Percentiles rank a stretch among this genome's conserved stretches.
Evolutionary conservation across 164 flowering plant species (phyloP).

Genomic region (Liriodendron chinense): DNA sequence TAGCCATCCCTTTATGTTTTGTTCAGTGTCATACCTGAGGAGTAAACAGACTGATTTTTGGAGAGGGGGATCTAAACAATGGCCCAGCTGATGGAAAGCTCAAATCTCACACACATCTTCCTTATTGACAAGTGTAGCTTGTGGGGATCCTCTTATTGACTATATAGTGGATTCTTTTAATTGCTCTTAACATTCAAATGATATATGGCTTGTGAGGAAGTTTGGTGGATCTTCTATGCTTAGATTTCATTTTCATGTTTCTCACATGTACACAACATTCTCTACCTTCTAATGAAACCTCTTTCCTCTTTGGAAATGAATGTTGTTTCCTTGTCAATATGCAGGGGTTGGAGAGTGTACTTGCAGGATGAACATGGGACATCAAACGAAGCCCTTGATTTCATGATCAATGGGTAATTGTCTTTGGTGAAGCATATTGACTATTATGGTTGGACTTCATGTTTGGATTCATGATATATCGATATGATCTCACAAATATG

Average conservation of each 20-base stretch:
- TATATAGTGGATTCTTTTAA: too few relatives aligned
- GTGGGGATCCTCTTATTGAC: too few relatives aligned
- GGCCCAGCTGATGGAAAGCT: background rate
- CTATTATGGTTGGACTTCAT: slow-evolving; percentile 1
- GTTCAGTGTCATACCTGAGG: too few relatives aligned
- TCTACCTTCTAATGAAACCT: background rate
- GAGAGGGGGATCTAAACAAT: background rate
- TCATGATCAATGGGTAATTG: slow-evolving; percentile 60
- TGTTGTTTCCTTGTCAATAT: slow-evolving; percentile 1
- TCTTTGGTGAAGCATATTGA: background rate
- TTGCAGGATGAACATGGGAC: slow-evolving; percentile 88
- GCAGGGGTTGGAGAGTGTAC: slow-evolving; percentile 90
- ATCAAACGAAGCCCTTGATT: slow-evolving; percentile 49
- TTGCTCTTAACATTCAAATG: too few relatives aligned
- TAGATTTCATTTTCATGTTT: too few relatives aligned
- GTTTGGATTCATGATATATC: background rate
- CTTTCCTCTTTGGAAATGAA: slow-evolving; percentile 8
- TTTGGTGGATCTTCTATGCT: too few relatives aligned
- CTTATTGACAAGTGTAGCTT: too few relatives aligned
- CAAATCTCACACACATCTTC: too few relatives aligned
- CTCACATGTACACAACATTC: background rate
- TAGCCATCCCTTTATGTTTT: too few relatives aligned
- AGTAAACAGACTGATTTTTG: background rate
- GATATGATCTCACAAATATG: background rate
- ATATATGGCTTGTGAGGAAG: too few relatives aligned